Percentiles rank a stretch among this genome's conserved stretches.
Evolutionary conservation across 495 filamentous ascomycete genomes (phyloP).

Genomic region (Evernia prunastri): DNA sequence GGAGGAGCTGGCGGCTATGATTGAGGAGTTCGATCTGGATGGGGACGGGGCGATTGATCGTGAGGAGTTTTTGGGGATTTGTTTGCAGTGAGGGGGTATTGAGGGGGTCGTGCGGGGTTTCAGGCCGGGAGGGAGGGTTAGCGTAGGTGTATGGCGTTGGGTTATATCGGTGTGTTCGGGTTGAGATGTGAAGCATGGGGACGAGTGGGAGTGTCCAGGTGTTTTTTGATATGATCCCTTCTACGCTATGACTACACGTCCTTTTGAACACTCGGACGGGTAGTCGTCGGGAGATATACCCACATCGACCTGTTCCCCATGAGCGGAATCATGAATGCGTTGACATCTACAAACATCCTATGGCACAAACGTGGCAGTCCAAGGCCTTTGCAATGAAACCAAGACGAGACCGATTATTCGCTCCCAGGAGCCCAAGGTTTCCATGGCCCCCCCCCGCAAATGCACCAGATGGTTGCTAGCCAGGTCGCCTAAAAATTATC

Average conservation of each 20-base stretch:
- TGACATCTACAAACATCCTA: background rate
- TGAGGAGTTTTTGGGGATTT: slow-evolving; percentile 86
- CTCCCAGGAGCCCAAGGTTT: background rate
- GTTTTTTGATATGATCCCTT: background rate
- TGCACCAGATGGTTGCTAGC: background rate
- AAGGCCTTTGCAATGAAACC: background rate
- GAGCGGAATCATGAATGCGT: too few relatives aligned
- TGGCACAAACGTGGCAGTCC: background rate
- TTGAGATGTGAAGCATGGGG: background rate
- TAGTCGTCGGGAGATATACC: background rate
- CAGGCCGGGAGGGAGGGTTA: too few relatives aligned
- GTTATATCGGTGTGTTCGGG: background rate
- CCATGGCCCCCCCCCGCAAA: background rate
- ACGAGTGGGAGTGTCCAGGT: background rate
- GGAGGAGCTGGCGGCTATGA: slow-evolving; percentile 89
- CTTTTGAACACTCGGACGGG: background rate
- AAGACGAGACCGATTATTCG: background rate
- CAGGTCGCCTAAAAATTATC: background rate
- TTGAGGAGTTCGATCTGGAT: slow-evolving; percentile 96
- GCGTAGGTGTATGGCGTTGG: background rate
- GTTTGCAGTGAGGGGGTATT: slow-evolving; percentile 43
- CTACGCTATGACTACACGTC: background rate
- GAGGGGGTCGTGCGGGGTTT: too few relatives aligned
- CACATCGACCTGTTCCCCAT: too few relatives aligned
- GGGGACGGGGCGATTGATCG: slow-evolving; percentile 81